Evolutionary conservation across 345 rosid genomes (phyloP), one percentile per base, ranked within the genome.

Genomic region (Turritis glabra): DNA sequence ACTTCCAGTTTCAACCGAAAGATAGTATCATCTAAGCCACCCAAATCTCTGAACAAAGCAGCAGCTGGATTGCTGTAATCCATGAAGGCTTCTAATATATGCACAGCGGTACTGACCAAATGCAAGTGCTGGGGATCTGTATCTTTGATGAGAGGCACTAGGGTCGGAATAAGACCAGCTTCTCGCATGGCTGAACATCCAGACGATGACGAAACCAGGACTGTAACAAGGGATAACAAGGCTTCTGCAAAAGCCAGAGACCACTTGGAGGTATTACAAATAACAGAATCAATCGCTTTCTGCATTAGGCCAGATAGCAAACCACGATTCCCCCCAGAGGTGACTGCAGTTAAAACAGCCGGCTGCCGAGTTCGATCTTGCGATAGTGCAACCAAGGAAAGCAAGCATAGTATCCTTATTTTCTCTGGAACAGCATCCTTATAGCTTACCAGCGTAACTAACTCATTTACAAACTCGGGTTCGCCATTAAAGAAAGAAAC

Each of bases 161-260:
- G 91, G 71, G 95, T 88, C 21, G 97, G 93, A 55, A 94, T 90
- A 77, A 94, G 88, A 54, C 97, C 98, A 47, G 97, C 96, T 77
- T 94, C 97, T 40, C 93, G 90, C 96, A 94, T 85, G 48, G 97
- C 97, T 8, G 97, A 87, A 72, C 98, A 91, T 62, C 97, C 90
- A 6, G 96, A 88, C 26, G 97, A 87, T 47, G 97, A 88, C 58
- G 98, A 88, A 65, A 87, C 98, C 87, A 94, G 75, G 57, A 89
- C 91, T 54, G 97, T 90, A 54, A 91, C 90, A 77, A 94, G 95
- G 67, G 97, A 91, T 64, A 94, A 77, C 38, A 94, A 79, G 58
- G 97, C 96, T 84, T 94, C 97, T 14, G 96, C 92, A 84, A 90
- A 90, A 59, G 79, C 88, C 55, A 91, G 88, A 81, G 97, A 85